Evolutionary conservation across 1,284 basidiomycete species (phyloP), one percentile per base, ranked within the genome.

Genomic region (Tylopilus orsonianus): DNA sequence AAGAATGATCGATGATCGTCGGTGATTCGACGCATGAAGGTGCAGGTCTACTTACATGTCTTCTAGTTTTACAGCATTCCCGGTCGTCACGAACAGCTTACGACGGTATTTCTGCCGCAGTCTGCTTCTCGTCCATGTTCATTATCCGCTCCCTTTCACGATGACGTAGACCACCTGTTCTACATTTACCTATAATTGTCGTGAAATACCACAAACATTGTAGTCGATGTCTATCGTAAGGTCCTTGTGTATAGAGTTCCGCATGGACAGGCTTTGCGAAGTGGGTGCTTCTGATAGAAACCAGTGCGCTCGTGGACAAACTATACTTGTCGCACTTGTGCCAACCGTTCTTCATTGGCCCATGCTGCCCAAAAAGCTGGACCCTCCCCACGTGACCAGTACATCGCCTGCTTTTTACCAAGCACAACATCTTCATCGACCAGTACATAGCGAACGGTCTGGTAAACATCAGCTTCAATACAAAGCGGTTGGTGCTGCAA

Each of bases 371-470:
- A 77, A 55, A 80, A 84, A 12, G 70, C 69, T 10, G 73, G 62
- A 1, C 74, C 75, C 48, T 87, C 80, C 1, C 77, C 77, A 46
- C 82, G 71, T 4, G 74, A 73, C 74, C 81, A 89, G 62, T 86
- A 87, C 50, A 76, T 61, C 2, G 83, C 79, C 4, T 71, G 68
- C 36, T 70, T 66, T 45, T 76, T 67, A 2, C 78, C 77, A 18
- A 69, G 69, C 3, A 79, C 83, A 4, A 80, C 76, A 2, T 70
- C 71, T 48, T 76, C 74, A 16, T 77, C 76, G 46, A 89, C 73
- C 42, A 88, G 74, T 13, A 87, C 80, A 60, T 85, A 78, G 40
- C 77, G 72, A 26, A 84, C 75, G 41, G 74, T 72, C 83, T 86
- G 39, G 14, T 35, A n/a, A 45, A 38, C 13, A 37, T 59, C 22